These are phyloP conservation scores for Ophidiomyces ophidiicola DNA, from an alignment of 2,329 filamentous ascomycete species.

Conservation along the genomic window DNA sequence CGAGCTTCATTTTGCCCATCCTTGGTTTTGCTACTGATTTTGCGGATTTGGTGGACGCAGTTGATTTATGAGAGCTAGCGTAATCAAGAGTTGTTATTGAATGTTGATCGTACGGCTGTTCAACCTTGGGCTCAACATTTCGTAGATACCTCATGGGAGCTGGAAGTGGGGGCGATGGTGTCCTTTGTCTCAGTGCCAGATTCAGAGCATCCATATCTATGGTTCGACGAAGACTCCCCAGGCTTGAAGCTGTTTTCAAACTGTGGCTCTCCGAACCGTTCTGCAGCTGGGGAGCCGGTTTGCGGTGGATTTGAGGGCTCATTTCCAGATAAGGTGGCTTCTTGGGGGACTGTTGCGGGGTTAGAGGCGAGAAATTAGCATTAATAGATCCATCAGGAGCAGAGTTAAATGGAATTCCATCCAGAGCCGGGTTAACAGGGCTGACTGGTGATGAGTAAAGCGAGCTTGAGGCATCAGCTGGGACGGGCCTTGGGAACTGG, in stretches of 20 bases:
- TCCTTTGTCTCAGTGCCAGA: slow-evolving; percentile 27
- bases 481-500: slow-evolving; percentile 13
- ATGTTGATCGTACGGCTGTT: slow-evolving; percentile 46
- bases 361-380: slow-evolving; percentile 10
- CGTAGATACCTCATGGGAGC: slow-evolving; percentile 5
- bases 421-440: slow-evolving; percentile 9
- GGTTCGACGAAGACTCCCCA: slow-evolving; percentile 33
- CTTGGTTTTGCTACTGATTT: slow-evolving; percentile 47
- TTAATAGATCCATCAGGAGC: slow-evolving; percentile 4
- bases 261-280: slow-evolving; percentile 17
- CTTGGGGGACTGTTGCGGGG: slow-evolving; percentile 10
- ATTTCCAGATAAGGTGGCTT: slow-evolving; percentile 7
- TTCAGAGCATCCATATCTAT: slow-evolving; percentile 41
- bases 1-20: slow-evolving; percentile 67
- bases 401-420: slow-evolving; percentile 1
- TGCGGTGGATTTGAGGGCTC: slow-evolving; percentile 27
- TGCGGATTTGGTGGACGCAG: slow-evolving; percentile 32
- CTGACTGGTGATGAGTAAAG: slow-evolving; percentile 12
- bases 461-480: slow-evolving; percentile 9
- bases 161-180: slow-evolving; percentile 11
- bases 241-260: slow-evolving; percentile 26
- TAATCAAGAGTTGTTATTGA: slow-evolving; percentile 63
- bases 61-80: slow-evolving; percentile 55
- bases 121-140: slow-evolving; percentile 23
- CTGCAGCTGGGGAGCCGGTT: slow-evolving; percentile 35